These are phyloP conservation scores for Pigoraptor vietnamica DNA, from an alignment of 78 protist genomes.

Conservation along the genomic window DNA sequence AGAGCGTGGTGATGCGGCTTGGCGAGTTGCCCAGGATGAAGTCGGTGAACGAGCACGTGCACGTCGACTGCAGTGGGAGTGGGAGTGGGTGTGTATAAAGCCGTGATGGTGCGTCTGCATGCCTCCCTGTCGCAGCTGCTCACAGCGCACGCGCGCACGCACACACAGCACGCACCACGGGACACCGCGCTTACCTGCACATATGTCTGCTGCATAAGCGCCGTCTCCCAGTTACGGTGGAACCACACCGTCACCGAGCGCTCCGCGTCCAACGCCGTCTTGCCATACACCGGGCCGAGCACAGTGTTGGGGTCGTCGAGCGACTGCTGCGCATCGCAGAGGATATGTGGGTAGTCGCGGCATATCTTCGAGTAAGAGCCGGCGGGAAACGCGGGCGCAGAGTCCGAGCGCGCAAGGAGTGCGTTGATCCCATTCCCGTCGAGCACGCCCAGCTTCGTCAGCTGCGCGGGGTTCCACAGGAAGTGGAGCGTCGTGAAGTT, in stretches of 20 bases:
- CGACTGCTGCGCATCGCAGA: neutral
- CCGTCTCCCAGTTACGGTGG: neutral
- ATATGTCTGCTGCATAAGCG: neutral
- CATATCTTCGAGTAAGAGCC: neutral
- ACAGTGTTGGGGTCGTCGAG: neutral
- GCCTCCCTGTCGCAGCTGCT: too few relatives aligned
- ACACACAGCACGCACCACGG: neutral
- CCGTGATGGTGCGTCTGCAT: too few relatives aligned
- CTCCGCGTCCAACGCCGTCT: neutral
- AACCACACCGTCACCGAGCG: neutral
- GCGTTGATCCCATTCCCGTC: neutral
- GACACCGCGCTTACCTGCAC: neutral
- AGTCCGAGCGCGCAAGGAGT: neutral
- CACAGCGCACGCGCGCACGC: too few relatives aligned
- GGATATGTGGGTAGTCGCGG: neutral
- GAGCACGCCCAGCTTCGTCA: neutral
- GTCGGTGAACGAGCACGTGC: neutral
- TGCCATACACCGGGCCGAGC: neutral
- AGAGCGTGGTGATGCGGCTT: neutral
- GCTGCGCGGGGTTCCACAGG: neutral
- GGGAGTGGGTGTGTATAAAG: too few relatives aligned
- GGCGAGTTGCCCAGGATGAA: neutral
- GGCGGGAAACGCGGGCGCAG: neutral
- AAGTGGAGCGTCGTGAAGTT: neutral
- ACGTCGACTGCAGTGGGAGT: too few relatives aligned